Conservation (phyloP, 1,284 basidiomycete genomes). For the Anthracocystis setariae region DNA sequence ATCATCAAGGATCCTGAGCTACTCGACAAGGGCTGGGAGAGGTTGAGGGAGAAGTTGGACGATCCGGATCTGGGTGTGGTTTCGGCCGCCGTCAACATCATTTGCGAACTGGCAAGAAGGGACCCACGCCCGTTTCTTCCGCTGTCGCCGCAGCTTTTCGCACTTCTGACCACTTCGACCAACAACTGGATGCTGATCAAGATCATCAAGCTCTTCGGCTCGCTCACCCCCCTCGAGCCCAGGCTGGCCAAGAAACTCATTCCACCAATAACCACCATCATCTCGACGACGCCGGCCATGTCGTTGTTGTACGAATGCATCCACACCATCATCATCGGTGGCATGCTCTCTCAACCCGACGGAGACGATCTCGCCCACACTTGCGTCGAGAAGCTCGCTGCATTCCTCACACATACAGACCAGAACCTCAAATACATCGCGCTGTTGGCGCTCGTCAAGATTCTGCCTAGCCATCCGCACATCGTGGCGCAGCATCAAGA, state of each 20-base stretch:
- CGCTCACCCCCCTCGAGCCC: slow-evolving; percentile 83
- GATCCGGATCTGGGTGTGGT: slow-evolving; percentile 76
- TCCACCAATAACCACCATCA: slow-evolving; percentile 90
- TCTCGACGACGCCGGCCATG: slow-evolving; percentile 93
- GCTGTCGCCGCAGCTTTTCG: slow-evolving; percentile 88
- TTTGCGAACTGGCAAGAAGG: slow-evolving; percentile 83
- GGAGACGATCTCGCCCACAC: slow-evolving; percentile 79
- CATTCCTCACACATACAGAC: slow-evolving; percentile 89
- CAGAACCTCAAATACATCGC: slow-evolving; percentile 97
- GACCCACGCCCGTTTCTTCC: slow-evolving; percentile 60
- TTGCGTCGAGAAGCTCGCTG: slow-evolving; percentile 92
- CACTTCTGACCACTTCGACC: slow-evolving; percentile 88
- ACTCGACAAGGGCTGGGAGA: slow-evolving; percentile 57
- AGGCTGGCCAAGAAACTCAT: slow-evolving; percentile 92
- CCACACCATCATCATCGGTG: slow-evolving; percentile 95
- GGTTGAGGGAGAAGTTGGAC: slow-evolving; percentile 78
- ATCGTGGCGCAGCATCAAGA: slow-evolving; percentile 92
- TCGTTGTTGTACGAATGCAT: slow-evolving; percentile 98
- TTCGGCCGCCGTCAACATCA: slow-evolving; percentile 88
- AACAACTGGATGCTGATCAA: slow-evolving; percentile 99
- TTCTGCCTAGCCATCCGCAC: slow-evolving; percentile 89
- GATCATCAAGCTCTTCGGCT: slow-evolving; percentile 79
- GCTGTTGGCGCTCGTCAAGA: slow-evolving; percentile 91
- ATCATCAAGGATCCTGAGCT: slow-evolving; percentile 59
- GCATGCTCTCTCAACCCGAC: slow-evolving; percentile 76